Percentiles rank a stretch among this genome's conserved stretches.
These are phyloP conservation scores for Zostera marina DNA, from an alignment of 116 monocot species.

Conservation along the genomic window DNA sequence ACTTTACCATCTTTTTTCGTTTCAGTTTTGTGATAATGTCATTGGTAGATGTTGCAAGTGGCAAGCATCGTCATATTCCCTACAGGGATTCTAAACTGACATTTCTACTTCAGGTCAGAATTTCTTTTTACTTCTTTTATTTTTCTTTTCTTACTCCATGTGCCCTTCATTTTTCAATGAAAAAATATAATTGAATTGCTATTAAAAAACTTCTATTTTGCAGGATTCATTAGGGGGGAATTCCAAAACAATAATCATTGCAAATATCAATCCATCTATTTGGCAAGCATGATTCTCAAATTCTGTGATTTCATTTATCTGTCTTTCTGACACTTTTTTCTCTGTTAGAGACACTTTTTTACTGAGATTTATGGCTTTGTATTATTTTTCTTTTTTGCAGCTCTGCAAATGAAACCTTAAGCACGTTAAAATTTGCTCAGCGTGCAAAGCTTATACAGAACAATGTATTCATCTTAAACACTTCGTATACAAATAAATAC, in stretches of 20 bases:
- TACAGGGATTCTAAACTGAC: constrained; percentile 72
- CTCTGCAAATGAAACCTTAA: constrained; percentile 58
- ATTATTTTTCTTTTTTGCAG: constrained; percentile 25
- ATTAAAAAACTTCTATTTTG: constrained; percentile 3
- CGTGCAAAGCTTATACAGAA: constrained; percentile 75
- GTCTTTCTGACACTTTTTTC: constrained; percentile 4
- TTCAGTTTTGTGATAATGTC: constrained; percentile 62
- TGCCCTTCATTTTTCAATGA: too few relatives aligned
- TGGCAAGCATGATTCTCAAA: constrained; percentile 13
- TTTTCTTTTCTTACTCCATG: too few relatives aligned
- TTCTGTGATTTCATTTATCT: not conserved
- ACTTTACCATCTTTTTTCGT: not conserved
- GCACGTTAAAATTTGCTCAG: constrained; percentile 68
- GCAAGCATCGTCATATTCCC: constrained; percentile 58
- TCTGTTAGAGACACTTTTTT: not conserved
- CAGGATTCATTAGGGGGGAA: constrained; percentile 80
- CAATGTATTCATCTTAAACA: constrained; percentile 33
- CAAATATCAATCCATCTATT: constrained; percentile 65
- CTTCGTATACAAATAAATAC: not conserved
- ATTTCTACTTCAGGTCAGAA: constrained; percentile 62
- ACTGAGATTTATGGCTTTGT: constrained; percentile 1
- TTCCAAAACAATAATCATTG: constrained; percentile 65
- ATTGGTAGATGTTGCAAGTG: constrained; percentile 59
- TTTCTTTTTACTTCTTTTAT: not conserved
- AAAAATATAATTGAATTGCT: too few relatives aligned